These are phyloP conservation scores for Suillus variegatus DNA, from an alignment of 768 basidiomycete genomes.

Conservation along the genomic window DNA sequence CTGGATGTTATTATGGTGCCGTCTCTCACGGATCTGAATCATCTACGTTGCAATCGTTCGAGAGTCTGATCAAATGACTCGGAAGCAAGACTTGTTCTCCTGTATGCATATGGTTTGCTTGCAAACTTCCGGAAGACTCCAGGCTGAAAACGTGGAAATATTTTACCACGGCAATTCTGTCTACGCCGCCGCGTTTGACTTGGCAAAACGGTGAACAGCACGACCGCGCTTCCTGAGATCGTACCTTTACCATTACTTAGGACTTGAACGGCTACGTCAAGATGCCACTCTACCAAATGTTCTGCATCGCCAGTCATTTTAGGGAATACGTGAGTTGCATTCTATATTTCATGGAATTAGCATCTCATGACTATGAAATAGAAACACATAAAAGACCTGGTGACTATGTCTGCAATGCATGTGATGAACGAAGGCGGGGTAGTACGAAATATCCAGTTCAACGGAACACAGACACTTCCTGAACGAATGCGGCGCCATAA, in stretches of 20 bases:
- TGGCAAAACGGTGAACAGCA: background rate
- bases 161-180: background rate
- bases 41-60: background rate
- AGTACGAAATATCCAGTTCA: slow-evolving; percentile 75
- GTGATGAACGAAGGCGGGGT: slow-evolving; percentile 78
- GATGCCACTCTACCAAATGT: slow-evolving; percentile 89
- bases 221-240: background rate
- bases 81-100: background rate
- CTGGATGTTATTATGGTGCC: background rate
- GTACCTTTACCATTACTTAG: background rate
- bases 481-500: slow-evolving; percentile 71
- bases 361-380: slow-evolving; percentile 29
- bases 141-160: background rate
- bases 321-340: slow-evolving; percentile 61
- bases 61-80: background rate
- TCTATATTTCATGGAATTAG: background rate
- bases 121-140: background rate
- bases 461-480: slow-evolving; percentile 74
- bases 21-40: background rate
- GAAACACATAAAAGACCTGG: slow-evolving; percentile 76
- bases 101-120: background rate
- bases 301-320: slow-evolving; percentile 81
- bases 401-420: slow-evolving; percentile 68
- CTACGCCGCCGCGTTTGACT: background rate
- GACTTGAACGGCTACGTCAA: slow-evolving; percentile 8